These are phyloP conservation scores for Gastrolobium villosum DNA, from an alignment of 306 rosid species.

Conservation along the genomic window DNA sequence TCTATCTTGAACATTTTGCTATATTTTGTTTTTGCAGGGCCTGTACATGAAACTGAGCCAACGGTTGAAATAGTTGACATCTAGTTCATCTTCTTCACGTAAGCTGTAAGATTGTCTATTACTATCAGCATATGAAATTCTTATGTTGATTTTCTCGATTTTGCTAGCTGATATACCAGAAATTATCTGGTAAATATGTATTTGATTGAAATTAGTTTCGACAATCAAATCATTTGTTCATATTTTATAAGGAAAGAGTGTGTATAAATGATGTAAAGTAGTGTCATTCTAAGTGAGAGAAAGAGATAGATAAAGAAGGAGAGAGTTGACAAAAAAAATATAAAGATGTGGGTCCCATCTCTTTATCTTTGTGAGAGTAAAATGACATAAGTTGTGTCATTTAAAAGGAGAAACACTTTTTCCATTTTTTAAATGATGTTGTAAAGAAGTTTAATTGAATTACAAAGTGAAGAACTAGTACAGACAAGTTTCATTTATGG, in stretches of 20 bases:
- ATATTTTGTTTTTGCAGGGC: slow-evolving; percentile 71
- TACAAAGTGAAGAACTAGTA: slow-evolving; percentile 29
- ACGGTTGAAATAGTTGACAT: slow-evolving; percentile 57
- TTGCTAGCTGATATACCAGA: slow-evolving; percentile 31
- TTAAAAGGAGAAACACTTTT: no score
- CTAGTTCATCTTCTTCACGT: slow-evolving; percentile 44
- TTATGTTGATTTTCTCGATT: neutral
- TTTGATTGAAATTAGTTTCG: slow-evolving; percentile 16
- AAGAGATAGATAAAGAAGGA: no score
- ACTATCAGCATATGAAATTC: slow-evolving; percentile 9
- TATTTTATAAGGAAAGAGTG: slow-evolving; percentile 17
- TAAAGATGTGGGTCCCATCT: no score
- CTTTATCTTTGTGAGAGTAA: no score
- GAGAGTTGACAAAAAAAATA: no score
- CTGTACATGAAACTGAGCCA: slow-evolving; percentile 91
- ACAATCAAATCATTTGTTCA: slow-evolving; percentile 30
- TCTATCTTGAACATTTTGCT: neutral
- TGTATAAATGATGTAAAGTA: no score
- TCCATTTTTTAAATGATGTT: no score
- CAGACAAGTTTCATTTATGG: neutral
- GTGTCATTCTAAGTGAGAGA: no score
- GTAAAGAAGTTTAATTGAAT: slow-evolving; percentile 34
- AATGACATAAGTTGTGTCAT: no score
- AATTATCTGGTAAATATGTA: slow-evolving; percentile 40
- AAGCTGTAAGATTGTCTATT: slow-evolving; percentile 41